Base-by-base conservation (phyloP, 768 basidiomycete species). In the Daedaleopsis nitida region DNA sequence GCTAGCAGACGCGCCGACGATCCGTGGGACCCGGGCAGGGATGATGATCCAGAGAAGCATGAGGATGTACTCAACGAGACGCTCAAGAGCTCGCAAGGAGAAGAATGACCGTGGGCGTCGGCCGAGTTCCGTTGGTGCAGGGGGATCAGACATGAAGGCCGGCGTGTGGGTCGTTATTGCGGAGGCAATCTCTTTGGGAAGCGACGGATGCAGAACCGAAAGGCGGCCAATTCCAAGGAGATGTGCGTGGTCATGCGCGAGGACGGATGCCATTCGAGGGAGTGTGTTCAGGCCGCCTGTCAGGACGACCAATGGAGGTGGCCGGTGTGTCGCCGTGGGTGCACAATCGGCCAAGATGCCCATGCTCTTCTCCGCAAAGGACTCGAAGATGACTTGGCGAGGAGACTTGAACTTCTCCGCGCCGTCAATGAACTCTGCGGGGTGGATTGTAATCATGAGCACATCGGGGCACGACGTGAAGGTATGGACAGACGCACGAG, bases 201-300 rank as follows among this genome's bases (percentile, higher is more conserved):
- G 65, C 14, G 84, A 74, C 0, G 94, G 92, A 59, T 78, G 79
- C 9, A 86, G 71, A 19, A 91, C 73, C 0, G 92, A 81, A 14
- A 79, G 78, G 57, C 94, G 80, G 7, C 86, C 94, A 17, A 96
- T 77, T 0, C 94, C 94, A 35, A 94, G 77, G 23, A 95, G 77
- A 71, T 96, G 81, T 0, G 92, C 83, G 59, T 92, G 84, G 6
- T 73, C 74, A 10, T 81, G 74, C 0, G 69, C 64, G 16, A 93
- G 78, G 1, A 83, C 89, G 16, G 75, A 70, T 12, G 78, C 72
- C 42, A 94, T 76, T 34, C 84, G 79, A 0, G 79, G 73, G 16
- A 84, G 82, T 0, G 87, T 84, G 23, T 81, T 77, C 43, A 96
- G 81, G 23, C 92, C 92, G 32, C 94, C 94, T 0, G 94, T 95